Evolutionary conservation across 306 rosid genomes (phyloP).

Genomic region (Prunus mongolica): DNA sequence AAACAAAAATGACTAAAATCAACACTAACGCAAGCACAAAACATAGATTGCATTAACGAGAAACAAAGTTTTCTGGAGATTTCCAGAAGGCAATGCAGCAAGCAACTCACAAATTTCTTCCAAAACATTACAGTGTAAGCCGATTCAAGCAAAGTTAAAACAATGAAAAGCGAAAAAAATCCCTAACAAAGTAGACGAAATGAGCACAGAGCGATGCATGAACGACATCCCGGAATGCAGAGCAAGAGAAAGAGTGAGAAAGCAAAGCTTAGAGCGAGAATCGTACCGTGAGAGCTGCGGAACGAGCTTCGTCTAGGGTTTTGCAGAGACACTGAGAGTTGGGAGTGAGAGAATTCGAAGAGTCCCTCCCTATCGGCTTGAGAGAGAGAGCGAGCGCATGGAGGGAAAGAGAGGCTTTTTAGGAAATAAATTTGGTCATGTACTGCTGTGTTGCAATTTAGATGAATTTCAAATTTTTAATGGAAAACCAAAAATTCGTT

Average conservation of each 20-base stretch:
- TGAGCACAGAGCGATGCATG: neutral
- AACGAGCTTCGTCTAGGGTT: neutral
- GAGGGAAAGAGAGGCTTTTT: neutral
- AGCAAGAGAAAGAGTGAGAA: neutral
- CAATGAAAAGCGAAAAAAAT: neutral
- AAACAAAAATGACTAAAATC: neutral
- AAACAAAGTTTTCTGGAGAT: neutral
- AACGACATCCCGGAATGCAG: neutral
- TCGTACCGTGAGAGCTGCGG: neutral
- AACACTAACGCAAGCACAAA: neutral
- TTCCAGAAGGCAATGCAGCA: constrained; percentile 11
- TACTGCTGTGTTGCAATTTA: neutral
- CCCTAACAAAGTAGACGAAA: neutral
- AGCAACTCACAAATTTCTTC: neutral
- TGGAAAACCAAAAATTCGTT: neutral
- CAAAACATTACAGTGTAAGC: neutral
- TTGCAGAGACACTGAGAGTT: neutral
- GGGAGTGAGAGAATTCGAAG: neutral
- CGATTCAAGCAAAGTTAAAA: neutral
- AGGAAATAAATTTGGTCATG: neutral
- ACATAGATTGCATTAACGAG: too few species aligned
- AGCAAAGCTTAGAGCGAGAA: neutral
- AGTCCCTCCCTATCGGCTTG: neutral
- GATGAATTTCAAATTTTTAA: neutral
- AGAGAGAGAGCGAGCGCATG: neutral